phyloP scores from a whole-genome alignment of 768 basidiomycete genomes.

The Cyclocybe aegerita region DNA sequence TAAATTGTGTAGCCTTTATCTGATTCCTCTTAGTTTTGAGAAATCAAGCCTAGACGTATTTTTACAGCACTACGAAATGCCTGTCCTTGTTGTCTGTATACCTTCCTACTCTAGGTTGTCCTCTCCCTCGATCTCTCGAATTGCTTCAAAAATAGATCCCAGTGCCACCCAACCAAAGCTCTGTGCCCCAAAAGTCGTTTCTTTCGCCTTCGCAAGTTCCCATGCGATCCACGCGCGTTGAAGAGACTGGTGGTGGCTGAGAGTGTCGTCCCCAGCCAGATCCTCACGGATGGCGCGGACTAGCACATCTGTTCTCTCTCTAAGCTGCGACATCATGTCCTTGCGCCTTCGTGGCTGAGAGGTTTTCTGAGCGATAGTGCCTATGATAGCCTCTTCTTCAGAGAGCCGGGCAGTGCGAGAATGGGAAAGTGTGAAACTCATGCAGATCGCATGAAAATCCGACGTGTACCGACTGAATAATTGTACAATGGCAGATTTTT shows the following conservation, averaged over 20 bases:
- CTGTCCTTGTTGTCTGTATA: background rate
- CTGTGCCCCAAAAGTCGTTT: constrained; percentile 51
- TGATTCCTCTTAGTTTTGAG: constrained; percentile 59
- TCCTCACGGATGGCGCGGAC: constrained; percentile 49
- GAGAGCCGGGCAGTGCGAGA: constrained; percentile 42
- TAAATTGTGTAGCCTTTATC: constrained; percentile 25
- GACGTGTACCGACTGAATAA: constrained; percentile 43
- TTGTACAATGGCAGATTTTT: constrained; percentile 25
- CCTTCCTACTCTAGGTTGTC: constrained; percentile 2
- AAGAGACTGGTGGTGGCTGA: constrained; percentile 37
- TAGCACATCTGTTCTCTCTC: constrained; percentile 54
- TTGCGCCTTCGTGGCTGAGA: constrained; percentile 54
- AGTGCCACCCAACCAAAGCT: constrained; percentile 65
- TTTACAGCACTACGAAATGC: background rate
- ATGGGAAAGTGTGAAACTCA: constrained; percentile 44
- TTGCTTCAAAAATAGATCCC: constrained; percentile 54
- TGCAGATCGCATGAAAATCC: constrained; percentile 49
- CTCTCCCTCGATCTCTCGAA: constrained; percentile 43
- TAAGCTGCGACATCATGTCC: constrained; percentile 52
- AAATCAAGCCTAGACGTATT: constrained; percentile 54
- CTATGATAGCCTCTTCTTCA: constrained; percentile 65
- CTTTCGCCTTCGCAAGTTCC: constrained; percentile 35
- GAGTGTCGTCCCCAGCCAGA: constrained; percentile 48
- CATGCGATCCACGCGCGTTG: constrained; percentile 57
- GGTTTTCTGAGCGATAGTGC: constrained; percentile 64